Evolutionary conservation across 192 early-diverging fungal species (phyloP).

Genomic region (Geranomyces variabilis): DNA sequence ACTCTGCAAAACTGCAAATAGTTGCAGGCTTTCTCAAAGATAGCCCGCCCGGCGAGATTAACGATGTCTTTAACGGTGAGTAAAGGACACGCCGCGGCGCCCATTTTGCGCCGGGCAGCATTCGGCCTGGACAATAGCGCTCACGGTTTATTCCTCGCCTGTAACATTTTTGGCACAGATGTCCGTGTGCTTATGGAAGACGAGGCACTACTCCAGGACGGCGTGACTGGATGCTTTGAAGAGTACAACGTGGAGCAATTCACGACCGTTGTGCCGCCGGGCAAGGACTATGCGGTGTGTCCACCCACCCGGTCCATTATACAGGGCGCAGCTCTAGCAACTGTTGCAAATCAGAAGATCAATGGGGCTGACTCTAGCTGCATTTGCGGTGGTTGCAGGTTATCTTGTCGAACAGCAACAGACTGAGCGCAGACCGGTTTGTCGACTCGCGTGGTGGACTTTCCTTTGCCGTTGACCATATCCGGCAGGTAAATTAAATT

Average conservation of each 20-base stretch:
- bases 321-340: too few species aligned
- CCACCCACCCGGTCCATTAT: too few species aligned
- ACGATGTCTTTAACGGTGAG: conserved; percentile 94
- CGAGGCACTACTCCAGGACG: conserved; percentile 71
- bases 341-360: neutral
- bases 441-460: conserved; percentile 74
- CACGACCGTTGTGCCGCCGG: conserved; percentile 72
- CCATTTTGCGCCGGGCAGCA: too few species aligned
- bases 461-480: conserved; percentile 79
- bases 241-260: conserved; percentile 87
- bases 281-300: conserved; percentile 56
- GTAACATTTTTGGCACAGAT: too few species aligned
- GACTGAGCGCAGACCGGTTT: conserved; percentile 65
- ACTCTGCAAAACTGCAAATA: conserved; percentile 22
- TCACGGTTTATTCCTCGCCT: too few species aligned
- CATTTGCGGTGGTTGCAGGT: too few species aligned
- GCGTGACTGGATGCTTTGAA: conserved; percentile 69
- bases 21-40: conserved; percentile 42
- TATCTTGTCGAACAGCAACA: conserved; percentile 64
- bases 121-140: too few species aligned
- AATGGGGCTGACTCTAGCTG: too few species aligned
- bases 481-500: conserved; percentile 47
- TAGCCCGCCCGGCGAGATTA: conserved; percentile 95
- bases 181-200: conserved; percentile 82
- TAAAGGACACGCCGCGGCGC: too few species aligned